Base-by-base conservation (phyloP, 2,329 filamentous ascomycete species). In the Scopulariopsis brevicaulis region DNA sequence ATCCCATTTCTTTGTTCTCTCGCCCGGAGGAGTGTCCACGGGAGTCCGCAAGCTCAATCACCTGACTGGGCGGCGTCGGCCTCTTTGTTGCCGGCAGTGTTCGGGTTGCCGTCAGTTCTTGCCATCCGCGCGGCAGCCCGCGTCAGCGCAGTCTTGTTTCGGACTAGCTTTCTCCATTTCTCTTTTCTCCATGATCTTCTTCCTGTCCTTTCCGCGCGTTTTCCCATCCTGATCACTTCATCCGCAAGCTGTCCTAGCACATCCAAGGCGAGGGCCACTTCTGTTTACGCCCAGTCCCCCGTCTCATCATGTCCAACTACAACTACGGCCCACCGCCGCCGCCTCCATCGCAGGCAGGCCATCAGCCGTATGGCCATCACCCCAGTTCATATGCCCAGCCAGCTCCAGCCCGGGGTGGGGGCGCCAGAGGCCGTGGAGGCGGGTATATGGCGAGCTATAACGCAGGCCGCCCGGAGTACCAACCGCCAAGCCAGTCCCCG, bases 261-360 rank as follows among this genome's bases (percentile, higher is more conserved):
- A 34, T 34, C 46, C 52, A 18, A 43, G 18, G 12, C 40, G 14
- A 15, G 40, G 40, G 40, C 40, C 15, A n/a, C 20, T 12, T 32
- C 24, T 22, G 18, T 11, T 22, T 56, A 34, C 20, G 51, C 55
- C 32, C 14, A 32, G 28, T 28, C 34, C 22, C 56, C 57, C 57
- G 56, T 59, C 57, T 58, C 59, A 57, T 58, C 55, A 80, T 80
- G 77, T 72, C 77, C 24, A 53, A 53, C 55, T 81, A 81, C 70
- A 76, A 74, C 57, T 81, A 81, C 71, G 78, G 73, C n/a, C 78
- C 77, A 24, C 77, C 78, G 58, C 78, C 78, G 14, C 77, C 78
- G 20, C 73, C 77, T 4, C 77, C 71, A 28, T 65, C 67, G 61
- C 66, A 66, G 51, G 64, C 69, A 46, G 60, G 53, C 52, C 65